Evolutionary conservation across 2,329 filamentous ascomycete species (phyloP).

Genomic region (Venturia asperata): DNA sequence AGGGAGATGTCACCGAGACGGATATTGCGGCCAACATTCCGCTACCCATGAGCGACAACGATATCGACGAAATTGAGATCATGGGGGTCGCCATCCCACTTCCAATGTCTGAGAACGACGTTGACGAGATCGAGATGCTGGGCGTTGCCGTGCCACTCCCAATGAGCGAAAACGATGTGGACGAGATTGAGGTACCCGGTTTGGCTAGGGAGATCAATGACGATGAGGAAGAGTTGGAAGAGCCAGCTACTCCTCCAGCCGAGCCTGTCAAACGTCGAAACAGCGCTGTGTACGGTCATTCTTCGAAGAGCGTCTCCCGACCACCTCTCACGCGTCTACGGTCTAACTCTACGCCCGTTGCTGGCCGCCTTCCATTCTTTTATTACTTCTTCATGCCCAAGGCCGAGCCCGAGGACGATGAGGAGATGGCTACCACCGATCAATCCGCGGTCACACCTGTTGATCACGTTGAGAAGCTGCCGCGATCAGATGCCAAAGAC

Average conservation of each 20-base stretch:
- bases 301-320: not conserved
- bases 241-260: not conserved
- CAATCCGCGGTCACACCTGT: not conserved
- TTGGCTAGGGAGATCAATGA: slow-evolving; percentile 59
- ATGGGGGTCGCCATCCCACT: slow-evolving; percentile 63
- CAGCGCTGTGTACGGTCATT: not conserved
- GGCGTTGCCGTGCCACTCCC: slow-evolving; percentile 54
- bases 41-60: slow-evolving; percentile 59
- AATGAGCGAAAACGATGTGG: slow-evolving; percentile 58
- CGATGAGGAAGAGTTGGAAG: slow-evolving; percentile 28
- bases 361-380: slow-evolving; percentile 1
- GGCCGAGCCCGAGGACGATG: not conserved
- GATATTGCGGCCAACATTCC: slow-evolving; percentile 54
- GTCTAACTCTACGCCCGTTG: slow-evolving; percentile 17
- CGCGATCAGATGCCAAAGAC: not conserved
- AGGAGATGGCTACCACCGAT: not conserved
- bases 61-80: slow-evolving; percentile 74
- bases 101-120: slow-evolving; percentile 42
- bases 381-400: slow-evolving; percentile 10
- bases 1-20: slow-evolving; percentile 39
- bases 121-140: slow-evolving; percentile 18
- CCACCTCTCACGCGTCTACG: slow-evolving; percentile 13
- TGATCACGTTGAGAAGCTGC: not conserved
- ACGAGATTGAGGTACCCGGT: slow-evolving; percentile 74
- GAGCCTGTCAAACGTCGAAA: not conserved